Percentiles rank a stretch among this genome's conserved stretches.
These are phyloP conservation scores for Amorphotheca resinae DNA, from an alignment of 495 filamentous ascomycete species.

Conservation along the genomic window DNA sequence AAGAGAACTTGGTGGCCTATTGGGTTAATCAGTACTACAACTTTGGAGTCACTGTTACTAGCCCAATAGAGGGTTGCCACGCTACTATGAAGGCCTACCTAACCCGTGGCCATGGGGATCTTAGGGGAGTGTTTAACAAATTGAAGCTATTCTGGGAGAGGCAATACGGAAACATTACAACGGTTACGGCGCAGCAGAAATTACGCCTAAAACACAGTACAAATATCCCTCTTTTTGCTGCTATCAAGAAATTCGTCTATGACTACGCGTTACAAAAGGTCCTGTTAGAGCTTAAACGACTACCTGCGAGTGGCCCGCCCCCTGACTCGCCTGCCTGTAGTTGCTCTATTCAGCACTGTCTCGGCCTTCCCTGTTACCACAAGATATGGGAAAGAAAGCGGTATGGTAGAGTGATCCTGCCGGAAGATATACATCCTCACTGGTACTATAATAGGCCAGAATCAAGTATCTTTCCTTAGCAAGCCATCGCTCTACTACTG, in stretches of 20 bases:
- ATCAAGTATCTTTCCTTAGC: neutral
- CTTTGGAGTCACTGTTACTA: slow-evolving; percentile 4
- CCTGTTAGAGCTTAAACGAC: neutral
- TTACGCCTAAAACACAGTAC: neutral
- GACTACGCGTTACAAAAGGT: neutral
- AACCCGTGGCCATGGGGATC: neutral
- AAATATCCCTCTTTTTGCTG: slow-evolving; percentile 3
- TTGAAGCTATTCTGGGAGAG: neutral
- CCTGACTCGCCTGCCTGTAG: neutral
- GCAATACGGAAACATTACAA: neutral
- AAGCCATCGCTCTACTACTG: neutral
- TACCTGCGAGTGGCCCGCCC: neutral
- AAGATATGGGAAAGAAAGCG: neutral
- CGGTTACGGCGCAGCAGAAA: neutral
- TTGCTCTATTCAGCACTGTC: neutral
- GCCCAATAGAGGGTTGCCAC: slow-evolving; percentile 13
- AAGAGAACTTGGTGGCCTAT: slow-evolving; percentile 4
- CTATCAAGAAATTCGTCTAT: neutral
- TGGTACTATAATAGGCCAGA: neutral
- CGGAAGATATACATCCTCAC: slow-evolving; percentile 1
- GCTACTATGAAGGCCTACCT: neutral
- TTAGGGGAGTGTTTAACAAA: neutral
- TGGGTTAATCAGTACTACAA: neutral
- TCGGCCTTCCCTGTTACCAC: neutral
- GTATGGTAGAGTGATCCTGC: neutral